phyloP scores from a whole-genome alignment of 75 land plant genomes.

The Selaginella tamariscina region DNA sequence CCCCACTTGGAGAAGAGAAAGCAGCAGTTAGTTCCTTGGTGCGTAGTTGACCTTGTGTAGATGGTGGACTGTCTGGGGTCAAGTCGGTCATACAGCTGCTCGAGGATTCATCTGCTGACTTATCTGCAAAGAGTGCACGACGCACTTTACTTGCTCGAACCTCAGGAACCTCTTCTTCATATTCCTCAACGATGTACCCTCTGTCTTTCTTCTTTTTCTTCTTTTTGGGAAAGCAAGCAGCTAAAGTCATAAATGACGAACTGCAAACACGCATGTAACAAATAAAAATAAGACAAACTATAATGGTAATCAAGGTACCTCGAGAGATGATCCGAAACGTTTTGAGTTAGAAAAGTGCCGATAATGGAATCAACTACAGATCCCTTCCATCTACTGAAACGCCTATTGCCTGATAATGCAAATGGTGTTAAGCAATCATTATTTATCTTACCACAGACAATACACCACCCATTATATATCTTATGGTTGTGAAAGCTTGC shows the following conservation, averaged over 20 bases:
- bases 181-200: not conserved
- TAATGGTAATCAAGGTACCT: constrained; percentile 36
- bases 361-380: constrained; percentile 94
- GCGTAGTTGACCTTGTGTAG: too few species aligned
- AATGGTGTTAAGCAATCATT: too few species aligned
- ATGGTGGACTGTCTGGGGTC: too few species aligned
- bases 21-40: too few species aligned
- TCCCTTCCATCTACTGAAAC: constrained; percentile 91
- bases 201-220: not conserved
- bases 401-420: constrained; percentile 75
- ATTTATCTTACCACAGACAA: too few species aligned
- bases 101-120: too few species aligned
- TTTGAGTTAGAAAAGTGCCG: constrained; percentile 91
- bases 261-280: not conserved
- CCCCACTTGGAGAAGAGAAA: too few species aligned
- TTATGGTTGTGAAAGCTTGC: too few species aligned
- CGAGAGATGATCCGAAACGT: constrained; percentile 91
- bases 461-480: too few species aligned
- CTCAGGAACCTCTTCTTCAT: not conserved
- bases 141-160: not conserved
- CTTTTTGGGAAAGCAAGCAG: not conserved
- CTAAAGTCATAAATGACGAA: not conserved
- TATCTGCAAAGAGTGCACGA: not conserved
- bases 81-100: too few species aligned
- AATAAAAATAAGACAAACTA: not conserved